These are phyloP conservation scores for Clonostachys rhizophaga DNA, from an alignment of 2,329 filamentous ascomycete species.

Conservation along the genomic window DNA sequence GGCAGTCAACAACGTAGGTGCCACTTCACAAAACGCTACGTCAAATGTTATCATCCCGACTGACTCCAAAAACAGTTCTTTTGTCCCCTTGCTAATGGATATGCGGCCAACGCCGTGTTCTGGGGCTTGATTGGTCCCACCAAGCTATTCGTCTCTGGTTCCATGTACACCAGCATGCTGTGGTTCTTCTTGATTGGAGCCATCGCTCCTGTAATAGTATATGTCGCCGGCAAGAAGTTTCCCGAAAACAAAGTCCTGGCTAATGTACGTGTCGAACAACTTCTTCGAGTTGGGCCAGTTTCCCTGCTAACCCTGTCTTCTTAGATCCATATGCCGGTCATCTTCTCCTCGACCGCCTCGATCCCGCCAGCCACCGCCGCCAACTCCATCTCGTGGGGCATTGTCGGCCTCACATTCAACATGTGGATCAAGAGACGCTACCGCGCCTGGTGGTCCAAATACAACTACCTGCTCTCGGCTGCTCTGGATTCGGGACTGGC, in stretches of 20 bases:
- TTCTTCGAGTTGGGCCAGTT: too few species aligned
- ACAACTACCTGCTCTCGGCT: constrained; percentile 12
- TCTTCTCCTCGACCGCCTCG: constrained; percentile 43
- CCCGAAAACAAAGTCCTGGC: constrained; percentile 35
- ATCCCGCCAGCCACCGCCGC: constrained; percentile 53
- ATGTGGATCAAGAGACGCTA: constrained; percentile 42
- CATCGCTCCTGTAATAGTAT: constrained; percentile 41
- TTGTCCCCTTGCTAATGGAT: constrained; percentile 54
- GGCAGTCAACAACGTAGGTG: constrained; percentile 31
- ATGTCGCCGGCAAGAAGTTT: constrained; percentile 38
- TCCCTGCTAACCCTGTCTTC: too few species aligned
- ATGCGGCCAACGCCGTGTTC: constrained; percentile 55
- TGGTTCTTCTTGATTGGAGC: constrained; percentile 53
- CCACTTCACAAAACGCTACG: too few species aligned
- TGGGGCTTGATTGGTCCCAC: constrained; percentile 54
- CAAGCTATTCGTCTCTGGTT: constrained; percentile 23
- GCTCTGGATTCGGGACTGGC: too few species aligned
- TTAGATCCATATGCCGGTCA: constrained; percentile 46
- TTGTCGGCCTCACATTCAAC: constrained; percentile 52
- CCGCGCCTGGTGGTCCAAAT: constrained; percentile 51
- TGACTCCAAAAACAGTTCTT: constrained; percentile 25
- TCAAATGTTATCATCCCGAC: too few species aligned
- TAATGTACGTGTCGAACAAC: too few species aligned
- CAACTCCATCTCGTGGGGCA: constrained; percentile 49
- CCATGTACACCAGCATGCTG: constrained; percentile 41